These are phyloP conservation scores for Huntiella omanensis DNA, from an alignment of 2,329 filamentous ascomycete species.

Conservation along the genomic window DNA sequence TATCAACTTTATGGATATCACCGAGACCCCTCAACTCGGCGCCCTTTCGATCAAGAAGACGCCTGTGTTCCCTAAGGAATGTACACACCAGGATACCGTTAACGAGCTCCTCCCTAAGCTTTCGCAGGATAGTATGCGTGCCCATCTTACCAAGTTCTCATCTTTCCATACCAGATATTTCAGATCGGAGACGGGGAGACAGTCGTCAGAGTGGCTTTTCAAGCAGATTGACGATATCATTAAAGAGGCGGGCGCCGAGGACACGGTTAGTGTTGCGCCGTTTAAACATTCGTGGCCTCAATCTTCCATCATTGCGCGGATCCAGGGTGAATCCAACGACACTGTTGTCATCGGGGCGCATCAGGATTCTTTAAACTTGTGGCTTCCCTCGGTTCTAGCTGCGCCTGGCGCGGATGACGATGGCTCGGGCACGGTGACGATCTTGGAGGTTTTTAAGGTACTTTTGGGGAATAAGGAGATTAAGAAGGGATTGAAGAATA, in stretches of 20 bases:
- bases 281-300: slow-evolving; percentile 81
- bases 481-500: slow-evolving; percentile 55
- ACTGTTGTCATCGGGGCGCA: slow-evolving; percentile 81
- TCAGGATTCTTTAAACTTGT: slow-evolving; percentile 90
- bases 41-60: slow-evolving; percentile 13
- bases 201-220: slow-evolving; percentile 80
- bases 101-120: slow-evolving; percentile 48
- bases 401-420: slow-evolving; percentile 94
- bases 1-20: slow-evolving; percentile 87
- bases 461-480: slow-evolving; percentile 57
- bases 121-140: slow-evolving; percentile 55
- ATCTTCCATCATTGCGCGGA: slow-evolving; percentile 74
- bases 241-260: slow-evolving; percentile 47
- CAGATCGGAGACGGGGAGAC: slow-evolving; percentile 55
- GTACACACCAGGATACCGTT: slow-evolving; percentile 45
- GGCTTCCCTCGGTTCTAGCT: slow-evolving; percentile 62
- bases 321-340: slow-evolving; percentile 68
- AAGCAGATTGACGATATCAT: slow-evolving; percentile 55
- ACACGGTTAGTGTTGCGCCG: slow-evolving; percentile 47
- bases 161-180: slow-evolving; percentile 71
- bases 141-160: slow-evolving; percentile 60
- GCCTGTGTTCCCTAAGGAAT: slow-evolving; percentile 48
- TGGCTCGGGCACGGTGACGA: slow-evolving; percentile 82
- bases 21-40: slow-evolving; percentile 44
- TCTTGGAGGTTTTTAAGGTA: slow-evolving; percentile 73